phyloP scores from a whole-genome alignment of 2,329 filamentous ascomycete genomes.

The Metarhizium sp. region DNA sequence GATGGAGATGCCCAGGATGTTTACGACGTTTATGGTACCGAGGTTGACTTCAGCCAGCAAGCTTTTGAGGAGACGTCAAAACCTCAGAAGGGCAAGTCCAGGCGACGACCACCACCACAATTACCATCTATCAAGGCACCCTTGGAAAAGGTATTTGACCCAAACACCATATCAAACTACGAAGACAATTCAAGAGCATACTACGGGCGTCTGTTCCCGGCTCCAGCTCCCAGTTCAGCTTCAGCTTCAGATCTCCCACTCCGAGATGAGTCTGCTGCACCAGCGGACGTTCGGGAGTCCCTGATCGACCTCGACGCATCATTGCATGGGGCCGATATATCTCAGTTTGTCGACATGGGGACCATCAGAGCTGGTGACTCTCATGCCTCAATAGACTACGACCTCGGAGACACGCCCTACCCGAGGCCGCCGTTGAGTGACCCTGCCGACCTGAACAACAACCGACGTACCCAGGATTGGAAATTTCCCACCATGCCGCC shows the following conservation, averaged over 20 bases:
- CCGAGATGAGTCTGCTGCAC: slow-evolving; percentile 42
- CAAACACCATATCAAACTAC: slow-evolving; percentile 55
- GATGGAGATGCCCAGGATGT: slow-evolving; percentile 48
- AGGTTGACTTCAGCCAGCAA: slow-evolving; percentile 41
- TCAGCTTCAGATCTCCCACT: slow-evolving; percentile 46
- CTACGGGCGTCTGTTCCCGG: slow-evolving; percentile 40
- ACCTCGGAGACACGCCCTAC: slow-evolving; percentile 33
- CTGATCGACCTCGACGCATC: slow-evolving; percentile 57
- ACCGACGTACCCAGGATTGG: slow-evolving; percentile 46
- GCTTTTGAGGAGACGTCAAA: slow-evolving; percentile 40
- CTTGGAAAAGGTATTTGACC: slow-evolving; percentile 56
- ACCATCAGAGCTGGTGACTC: slow-evolving; percentile 45
- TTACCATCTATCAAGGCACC: slow-evolving; percentile 49
- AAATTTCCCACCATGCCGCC: slow-evolving; percentile 45
- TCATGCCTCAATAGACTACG: slow-evolving; percentile 39
- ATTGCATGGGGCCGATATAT: slow-evolving; percentile 44
- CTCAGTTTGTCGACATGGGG: slow-evolving; percentile 51
- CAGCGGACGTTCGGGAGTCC: slow-evolving; percentile 46
- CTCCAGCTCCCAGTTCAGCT: slow-evolving; percentile 19
- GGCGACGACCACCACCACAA: slow-evolving; percentile 48
- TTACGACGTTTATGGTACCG: slow-evolving; percentile 50
- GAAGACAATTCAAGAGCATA: slow-evolving; percentile 54
- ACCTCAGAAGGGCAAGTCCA: slow-evolving; percentile 42
- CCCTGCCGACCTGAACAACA: slow-evolving; percentile 40
- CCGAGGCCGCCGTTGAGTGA: slow-evolving; percentile 47